A percentile compares a stretch with the other conserved stretches of the same genome.
phyloP scores from a whole-genome alignment of 306 rosid species.

The Sesbania bispinosa region DNA sequence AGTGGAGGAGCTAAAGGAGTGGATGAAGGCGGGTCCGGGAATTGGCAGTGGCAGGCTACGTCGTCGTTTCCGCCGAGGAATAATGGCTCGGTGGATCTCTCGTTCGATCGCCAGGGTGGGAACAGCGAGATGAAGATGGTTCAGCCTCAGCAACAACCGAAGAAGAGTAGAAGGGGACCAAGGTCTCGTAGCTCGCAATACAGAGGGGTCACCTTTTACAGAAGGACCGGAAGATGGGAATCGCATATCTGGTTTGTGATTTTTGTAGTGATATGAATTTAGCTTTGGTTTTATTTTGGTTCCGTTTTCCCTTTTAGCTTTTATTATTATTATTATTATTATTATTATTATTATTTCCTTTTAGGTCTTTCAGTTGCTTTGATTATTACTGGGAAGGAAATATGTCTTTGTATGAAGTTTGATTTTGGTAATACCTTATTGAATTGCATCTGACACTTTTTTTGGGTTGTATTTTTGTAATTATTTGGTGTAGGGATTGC shows the following conservation, averaged over 20 bases:
- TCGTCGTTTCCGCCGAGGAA: slow-evolving; percentile 43
- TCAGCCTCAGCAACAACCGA: slow-evolving; percentile 41
- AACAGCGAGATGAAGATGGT: slow-evolving; percentile 42
- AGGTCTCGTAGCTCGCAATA: slow-evolving; percentile 99
- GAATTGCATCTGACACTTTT: slow-evolving; percentile 27
- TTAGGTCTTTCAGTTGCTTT: not conserved
- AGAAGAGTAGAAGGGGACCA: slow-evolving; percentile 75
- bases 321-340: not conserved
- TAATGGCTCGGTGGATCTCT: slow-evolving; percentile 58
- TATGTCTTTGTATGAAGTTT: not conserved
- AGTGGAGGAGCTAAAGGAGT: slow-evolving; percentile 19
- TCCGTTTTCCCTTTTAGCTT: too few relatives aligned
- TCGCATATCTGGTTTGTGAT: slow-evolving; percentile 91
- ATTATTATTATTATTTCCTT: not conserved
- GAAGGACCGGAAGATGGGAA: slow-evolving; percentile 99
- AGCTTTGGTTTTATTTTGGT: not conserved
- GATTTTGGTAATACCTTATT: slow-evolving; percentile 3
- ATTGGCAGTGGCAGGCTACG: slow-evolving; percentile 48
- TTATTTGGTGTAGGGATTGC: slow-evolving; percentile 72
- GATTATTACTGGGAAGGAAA: slow-evolving; percentile 6
- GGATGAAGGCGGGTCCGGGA: slow-evolving; percentile 34
- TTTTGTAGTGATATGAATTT: slow-evolving; percentile 4
- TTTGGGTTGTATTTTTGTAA: not conserved
- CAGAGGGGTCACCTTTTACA: slow-evolving; percentile 91
- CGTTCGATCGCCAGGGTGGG: slow-evolving; percentile 41